Percentiles rank a stretch among this genome's conserved stretches.
phyloP scores from a whole-genome alignment of 148 eudicot genomes.

The Selenicereus undatus region DNA sequence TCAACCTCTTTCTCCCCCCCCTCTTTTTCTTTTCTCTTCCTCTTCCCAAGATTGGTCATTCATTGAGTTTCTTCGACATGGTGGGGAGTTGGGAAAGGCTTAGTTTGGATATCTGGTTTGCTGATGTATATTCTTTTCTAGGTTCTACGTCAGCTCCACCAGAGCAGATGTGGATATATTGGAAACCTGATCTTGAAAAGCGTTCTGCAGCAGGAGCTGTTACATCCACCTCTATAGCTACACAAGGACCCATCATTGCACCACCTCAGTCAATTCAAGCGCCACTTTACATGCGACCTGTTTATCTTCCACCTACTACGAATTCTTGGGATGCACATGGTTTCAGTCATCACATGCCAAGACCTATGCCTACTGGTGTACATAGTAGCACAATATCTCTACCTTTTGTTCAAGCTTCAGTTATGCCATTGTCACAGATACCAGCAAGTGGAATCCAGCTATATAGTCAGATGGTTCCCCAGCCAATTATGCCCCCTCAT shows the following conservation, averaged over 20 bases:
- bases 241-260: slow-evolving; percentile 42
- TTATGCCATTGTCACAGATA: slow-evolving; percentile 66
- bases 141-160: slow-evolving; percentile 33
- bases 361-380: slow-evolving; percentile 37
- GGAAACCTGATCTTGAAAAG: slow-evolving; percentile 45
- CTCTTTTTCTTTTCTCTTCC: too few relatives aligned
- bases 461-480: slow-evolving; percentile 48
- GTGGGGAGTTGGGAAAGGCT: neutral
- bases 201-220: slow-evolving; percentile 37
- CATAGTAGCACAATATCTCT: slow-evolving; percentile 47
- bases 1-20: too few relatives aligned
- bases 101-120: neutral
- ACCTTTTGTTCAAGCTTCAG: slow-evolving; percentile 70
- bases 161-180: slow-evolving; percentile 55
- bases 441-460: slow-evolving; percentile 53
- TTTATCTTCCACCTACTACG: slow-evolving; percentile 55
- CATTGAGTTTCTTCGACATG: neutral
- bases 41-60: neutral
- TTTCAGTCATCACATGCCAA: slow-evolving; percentile 44
- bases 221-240: slow-evolving; percentile 38
- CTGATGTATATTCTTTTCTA: slow-evolving; percentile 21
- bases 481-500: slow-evolving; percentile 49
- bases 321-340: slow-evolving; percentile 69
- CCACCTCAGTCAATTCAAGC: slow-evolving; percentile 56
- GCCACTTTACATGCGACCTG: slow-evolving; percentile 45